Evolutionary conservation across 192 early-diverging fungal genomes (phyloP), one percentile per base, ranked within the genome.

Genomic region (Backusella australiensis): DNA sequence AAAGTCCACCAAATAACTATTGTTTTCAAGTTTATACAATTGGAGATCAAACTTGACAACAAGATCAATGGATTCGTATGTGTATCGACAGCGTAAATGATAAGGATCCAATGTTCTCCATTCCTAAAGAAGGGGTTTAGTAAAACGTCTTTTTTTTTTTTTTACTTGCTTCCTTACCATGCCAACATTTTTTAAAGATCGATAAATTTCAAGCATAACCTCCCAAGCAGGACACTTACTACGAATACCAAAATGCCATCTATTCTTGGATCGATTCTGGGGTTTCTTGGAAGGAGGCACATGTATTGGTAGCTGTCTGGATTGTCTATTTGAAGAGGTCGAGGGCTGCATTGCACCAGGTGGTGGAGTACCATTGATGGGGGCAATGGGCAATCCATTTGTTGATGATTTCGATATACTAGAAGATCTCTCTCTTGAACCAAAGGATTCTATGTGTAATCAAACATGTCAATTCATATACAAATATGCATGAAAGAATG

Each of bases 211-310:
- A 7, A 94, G 86, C 98, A 99, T 98, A 19, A 99, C 96, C 79
- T 98, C 97, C 42, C 89, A 87, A 0, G 98, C 96, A 32, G 94
- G 93, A 75, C 92, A 93, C 72, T 93, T 88, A 26, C 94, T 95
- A 67, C 98, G 90, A 75, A 99, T 99, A 23, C 98, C 98, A 88
- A 98, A 98, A 84, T 99, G 97, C 98, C 98, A 99, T 81, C 93
- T 94, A 6, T 94, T 91, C 63, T 94, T 84, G 5, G 87, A 83
- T 34, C 84, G 86, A 21, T 75, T 63, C 67, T 63, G 53, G 8
- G 69, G 74, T 26, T 78, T 52, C 21, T 81, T 83, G 23, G 75
- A 53, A 32, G 78, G 42, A 19, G 71, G 41, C 17, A 49, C 26
- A 8, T 76, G 39, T 19, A 74, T 65, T 59, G 77, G 77, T 32